phyloP scores from a whole-genome alignment of 176 grass and related monocot genomes.

The Carex pumila region DNA sequence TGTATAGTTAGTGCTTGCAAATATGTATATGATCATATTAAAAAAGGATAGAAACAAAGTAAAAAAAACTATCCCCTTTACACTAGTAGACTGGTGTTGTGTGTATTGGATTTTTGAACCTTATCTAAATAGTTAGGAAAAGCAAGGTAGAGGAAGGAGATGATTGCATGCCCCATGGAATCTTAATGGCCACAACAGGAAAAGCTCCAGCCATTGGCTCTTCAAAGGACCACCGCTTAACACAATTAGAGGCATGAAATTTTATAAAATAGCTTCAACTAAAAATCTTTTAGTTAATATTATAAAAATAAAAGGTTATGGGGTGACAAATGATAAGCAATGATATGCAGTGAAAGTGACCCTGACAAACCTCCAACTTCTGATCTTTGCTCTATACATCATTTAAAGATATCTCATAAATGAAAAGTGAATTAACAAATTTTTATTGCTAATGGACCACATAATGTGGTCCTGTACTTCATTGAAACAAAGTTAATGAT shows the following conservation, averaged over 20 bases:
- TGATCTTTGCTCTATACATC: background rate
- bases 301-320: conserved; percentile 6
- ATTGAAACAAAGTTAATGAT: background rate
- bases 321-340: background rate
- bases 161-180: conserved; percentile 5
- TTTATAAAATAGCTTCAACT: background rate
- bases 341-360: conserved; percentile 12
- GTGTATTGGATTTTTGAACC: background rate
- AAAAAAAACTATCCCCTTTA: background rate
- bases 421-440: background rate
- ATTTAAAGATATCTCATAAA: background rate
- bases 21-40: background rate
- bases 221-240: conserved; percentile 6
- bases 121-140: conserved; percentile 8
- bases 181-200: conserved; percentile 18
- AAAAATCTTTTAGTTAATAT: conserved; percentile 4
- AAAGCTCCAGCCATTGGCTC: conserved; percentile 1
- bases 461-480: background rate
- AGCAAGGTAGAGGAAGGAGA: background rate
- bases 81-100: background rate
- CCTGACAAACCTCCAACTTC: conserved; percentile 9
- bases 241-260: background rate
- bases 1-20: background rate
- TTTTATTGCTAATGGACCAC: background rate
- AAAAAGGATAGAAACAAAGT: background rate